Percentiles rank a stretch among this genome's conserved stretches.
Conservation (phyloP, 2,329 filamentous ascomycete species). For the Lasiodiplodia citricola region DNA sequence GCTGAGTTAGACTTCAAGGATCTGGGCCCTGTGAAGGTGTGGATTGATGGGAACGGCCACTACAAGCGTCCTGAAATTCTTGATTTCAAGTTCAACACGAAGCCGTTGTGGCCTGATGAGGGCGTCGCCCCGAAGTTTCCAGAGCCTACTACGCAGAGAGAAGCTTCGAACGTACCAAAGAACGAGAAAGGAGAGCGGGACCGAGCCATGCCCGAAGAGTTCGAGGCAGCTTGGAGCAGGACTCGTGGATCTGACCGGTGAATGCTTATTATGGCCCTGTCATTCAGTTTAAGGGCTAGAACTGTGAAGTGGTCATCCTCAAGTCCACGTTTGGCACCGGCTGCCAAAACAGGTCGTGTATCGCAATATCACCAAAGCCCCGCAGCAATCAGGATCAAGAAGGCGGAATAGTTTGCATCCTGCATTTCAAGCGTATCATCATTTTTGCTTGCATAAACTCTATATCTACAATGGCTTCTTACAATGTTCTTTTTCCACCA, state of each 20-base stretch:
- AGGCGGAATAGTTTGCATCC: neutral
- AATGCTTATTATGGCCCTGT: neutral
- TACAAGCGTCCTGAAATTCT: slow-evolving; percentile 45
- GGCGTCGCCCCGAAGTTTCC: slow-evolving; percentile 10
- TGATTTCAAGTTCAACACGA: slow-evolving; percentile 33
- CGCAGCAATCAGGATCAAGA: neutral
- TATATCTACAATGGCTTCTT: neutral
- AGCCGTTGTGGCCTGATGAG: slow-evolving; percentile 12
- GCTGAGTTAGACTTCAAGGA: slow-evolving; percentile 44
- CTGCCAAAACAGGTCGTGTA: neutral
- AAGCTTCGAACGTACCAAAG: neutral
- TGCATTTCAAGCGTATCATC: neutral
- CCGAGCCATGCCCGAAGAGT: neutral
- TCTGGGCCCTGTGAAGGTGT: slow-evolving; percentile 43
- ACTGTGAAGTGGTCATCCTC: neutral
- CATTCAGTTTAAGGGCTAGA: neutral
- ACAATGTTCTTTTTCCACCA: neutral
- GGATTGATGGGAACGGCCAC: slow-evolving; percentile 45
- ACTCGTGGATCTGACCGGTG: neutral
- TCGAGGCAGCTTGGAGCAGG: neutral
- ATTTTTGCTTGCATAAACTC: neutral
- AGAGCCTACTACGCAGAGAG: neutral
- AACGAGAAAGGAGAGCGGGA: neutral
- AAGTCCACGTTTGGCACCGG: neutral
- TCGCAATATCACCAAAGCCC: neutral